These are phyloP conservation scores for Lagenidium sp. DNA, from an alignment of 352 stramenopile species.

Conservation along the genomic window DNA sequence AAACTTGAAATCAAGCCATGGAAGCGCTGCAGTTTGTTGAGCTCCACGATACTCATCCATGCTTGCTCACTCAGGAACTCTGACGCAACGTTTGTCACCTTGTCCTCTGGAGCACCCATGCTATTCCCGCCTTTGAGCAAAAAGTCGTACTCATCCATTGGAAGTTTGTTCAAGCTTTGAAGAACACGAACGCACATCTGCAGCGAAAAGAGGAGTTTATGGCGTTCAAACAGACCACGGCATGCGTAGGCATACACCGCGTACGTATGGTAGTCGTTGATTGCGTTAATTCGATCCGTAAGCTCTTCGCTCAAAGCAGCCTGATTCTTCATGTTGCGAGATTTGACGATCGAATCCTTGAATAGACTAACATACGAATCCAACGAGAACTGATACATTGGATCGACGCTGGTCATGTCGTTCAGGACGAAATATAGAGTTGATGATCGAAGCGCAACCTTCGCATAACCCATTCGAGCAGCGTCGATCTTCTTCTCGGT, in stretches of 20 bases:
- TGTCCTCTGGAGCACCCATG: constrained; percentile 42
- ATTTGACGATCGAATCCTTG: constrained; percentile 89
- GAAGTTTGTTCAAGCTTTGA: constrained; percentile 87
- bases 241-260: constrained; percentile 94
- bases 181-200: constrained; percentile 92
- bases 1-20: constrained; percentile 87
- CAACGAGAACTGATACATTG: constrained; percentile 97
- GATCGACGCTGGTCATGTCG: constrained; percentile 92
- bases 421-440: constrained; percentile 96
- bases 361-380: constrained; percentile 94
- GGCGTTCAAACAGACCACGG: constrained; percentile 91
- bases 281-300: constrained; percentile 83
- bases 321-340: constrained; percentile 72
- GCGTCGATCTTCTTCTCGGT: constrained; percentile 94
- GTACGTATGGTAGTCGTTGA: constrained; percentile 95
- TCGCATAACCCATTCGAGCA: constrained; percentile 90
- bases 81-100: constrained; percentile 72
- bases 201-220: constrained; percentile 95
- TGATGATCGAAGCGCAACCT: constrained; percentile 88
- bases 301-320: constrained; percentile 75
- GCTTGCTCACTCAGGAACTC: constrained; percentile 79
- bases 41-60: constrained; percentile 90
- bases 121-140: constrained; percentile 86
- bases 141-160: constrained; percentile 92
- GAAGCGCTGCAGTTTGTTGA: constrained; percentile 87